Base-by-base conservation (phyloP, 2,329 filamentous ascomycete genomes). In the Hymenoscyphus scutula region DNA sequence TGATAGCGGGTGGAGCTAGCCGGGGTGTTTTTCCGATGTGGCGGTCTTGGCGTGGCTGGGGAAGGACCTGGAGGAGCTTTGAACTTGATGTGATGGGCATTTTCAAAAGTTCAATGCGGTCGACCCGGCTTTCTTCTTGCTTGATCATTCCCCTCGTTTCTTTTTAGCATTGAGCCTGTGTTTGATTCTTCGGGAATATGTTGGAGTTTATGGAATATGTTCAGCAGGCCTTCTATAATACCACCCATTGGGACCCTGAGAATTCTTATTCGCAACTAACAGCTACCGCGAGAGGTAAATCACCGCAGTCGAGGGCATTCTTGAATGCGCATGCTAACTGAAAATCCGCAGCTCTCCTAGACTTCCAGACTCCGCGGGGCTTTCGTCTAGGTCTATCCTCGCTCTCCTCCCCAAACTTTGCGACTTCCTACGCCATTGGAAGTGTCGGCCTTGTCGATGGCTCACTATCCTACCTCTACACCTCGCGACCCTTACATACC, bases 131-230 rank as follows among this genome's bases (percentile, higher is more conserved):
- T 48, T 45, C 41, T 51, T 25, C 45, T 51, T 23, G n/a, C 8
- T 51, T 51, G 19, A 23, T 25, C 11, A 25, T 23, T 23, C n/a
- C n/a, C n/a, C n/a, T n/a, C 10, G 10, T 25, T 51, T 51, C 45
- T 51, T 25, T 25, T 23, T 51, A 10, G 45, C 45, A 13, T 51
- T 23, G 45, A 51, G 45, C 45, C 45, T 51, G 19, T 23, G 19
- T 51, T 51, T 51, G 4, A 2, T 51, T 51, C 19, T 25, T 34
- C 5, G 32, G 13, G 56, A 58, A 60, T 27, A 97, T 97, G 93
- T 88, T 95, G 80, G 89, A 93, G 79, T 97, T 97, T 81, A 96
- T 97, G 91, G 92, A 96, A 79, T 94, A 96, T 81, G 89, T 97
- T 80, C 92, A 96, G 78, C 85, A 89, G 78, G 90, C 91, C 72